These are phyloP conservation scores for Solanum infundibuliforme DNA, from an alignment of 257 asterid genomes.

Conservation along the genomic window DNA sequence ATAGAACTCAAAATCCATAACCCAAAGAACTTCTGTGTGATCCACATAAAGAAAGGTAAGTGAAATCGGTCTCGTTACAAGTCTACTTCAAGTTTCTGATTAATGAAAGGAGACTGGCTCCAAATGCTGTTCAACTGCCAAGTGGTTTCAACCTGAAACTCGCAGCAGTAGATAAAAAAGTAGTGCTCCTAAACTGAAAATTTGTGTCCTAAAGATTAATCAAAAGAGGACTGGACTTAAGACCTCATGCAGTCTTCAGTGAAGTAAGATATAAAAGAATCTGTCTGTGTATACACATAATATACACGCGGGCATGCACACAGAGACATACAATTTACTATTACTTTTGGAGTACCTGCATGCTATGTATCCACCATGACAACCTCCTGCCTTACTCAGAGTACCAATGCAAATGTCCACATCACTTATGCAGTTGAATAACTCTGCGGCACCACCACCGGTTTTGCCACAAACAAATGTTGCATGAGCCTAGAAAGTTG, in stretches of 20 bases:
- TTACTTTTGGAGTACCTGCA: slow-evolving; percentile 51
- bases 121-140: background rate
- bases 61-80: background rate
- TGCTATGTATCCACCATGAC: slow-evolving; percentile 97
- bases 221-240: background rate
- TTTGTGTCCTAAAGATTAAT: background rate
- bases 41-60: background rate
- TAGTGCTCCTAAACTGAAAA: background rate
- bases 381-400: slow-evolving; percentile 95
- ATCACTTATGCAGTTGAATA: slow-evolving; percentile 61
- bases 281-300: background rate
- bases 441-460: slow-evolving; percentile 96
- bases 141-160: background rate
- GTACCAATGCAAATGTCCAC: slow-evolving; percentile 93
- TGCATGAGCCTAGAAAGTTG: slow-evolving; percentile 68
- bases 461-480: slow-evolving; percentile 84
- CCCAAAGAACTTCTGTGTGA: background rate
- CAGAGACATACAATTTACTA: background rate
- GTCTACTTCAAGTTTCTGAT: background rate
- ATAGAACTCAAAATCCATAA: background rate
- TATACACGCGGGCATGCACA: background rate
- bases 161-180: background rate
- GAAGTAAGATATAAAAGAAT: background rate
- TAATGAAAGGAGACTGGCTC: background rate
- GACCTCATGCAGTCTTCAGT: background rate